Evolutionary conservation across 1,284 basidiomycete species (phyloP).

Genomic region (Sporisorium scitamineum): DNA sequence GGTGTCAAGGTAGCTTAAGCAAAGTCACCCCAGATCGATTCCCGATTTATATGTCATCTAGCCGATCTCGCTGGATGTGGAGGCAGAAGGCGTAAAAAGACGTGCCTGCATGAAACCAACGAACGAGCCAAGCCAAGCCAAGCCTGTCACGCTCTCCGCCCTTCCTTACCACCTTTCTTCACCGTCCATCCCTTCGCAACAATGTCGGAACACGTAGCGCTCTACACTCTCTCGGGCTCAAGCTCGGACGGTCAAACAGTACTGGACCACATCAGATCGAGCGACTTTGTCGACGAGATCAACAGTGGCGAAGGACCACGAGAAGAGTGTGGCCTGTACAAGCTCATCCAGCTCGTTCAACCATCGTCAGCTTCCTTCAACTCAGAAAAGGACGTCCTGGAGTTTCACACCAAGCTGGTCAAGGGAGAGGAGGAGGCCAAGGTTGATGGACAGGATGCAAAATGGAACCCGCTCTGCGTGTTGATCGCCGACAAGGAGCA

Average conservation of each 20-base stretch:
- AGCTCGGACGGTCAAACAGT: slow-evolving; percentile 21
- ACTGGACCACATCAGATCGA: slow-evolving; percentile 48
- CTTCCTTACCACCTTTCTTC: not conserved
- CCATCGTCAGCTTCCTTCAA: slow-evolving; percentile 14
- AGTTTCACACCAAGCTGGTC: slow-evolving; percentile 29
- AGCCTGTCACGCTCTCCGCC: not conserved
- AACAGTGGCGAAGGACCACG: slow-evolving; percentile 54
- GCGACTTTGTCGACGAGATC: slow-evolving; percentile 58
- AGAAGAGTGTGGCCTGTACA: slow-evolving; percentile 52
- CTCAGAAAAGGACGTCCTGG: slow-evolving; percentile 28
- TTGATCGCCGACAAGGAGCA: slow-evolving; percentile 36
- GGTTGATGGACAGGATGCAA: slow-evolving; percentile 19
- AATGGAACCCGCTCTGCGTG: slow-evolving; percentile 37
- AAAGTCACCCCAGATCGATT: no score
- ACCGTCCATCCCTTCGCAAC: not conserved
- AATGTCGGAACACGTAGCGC: slow-evolving; percentile 47
- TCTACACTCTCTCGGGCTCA: slow-evolving; percentile 43
- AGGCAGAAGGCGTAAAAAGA: slow-evolving; percentile 8
- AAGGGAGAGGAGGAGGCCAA: slow-evolving; percentile 20
- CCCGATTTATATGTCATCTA: slow-evolving; percentile 11
- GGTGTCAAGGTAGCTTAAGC: no score
- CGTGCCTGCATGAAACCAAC: slow-evolving; percentile 8
- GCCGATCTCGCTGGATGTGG: slow-evolving; percentile 13
- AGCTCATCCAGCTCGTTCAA: slow-evolving; percentile 43
- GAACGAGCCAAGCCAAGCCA: slow-evolving; percentile 18